phyloP scores from a whole-genome alignment of 2,329 filamentous ascomycete species.

The Botryosphaeria dothidea region DNA sequence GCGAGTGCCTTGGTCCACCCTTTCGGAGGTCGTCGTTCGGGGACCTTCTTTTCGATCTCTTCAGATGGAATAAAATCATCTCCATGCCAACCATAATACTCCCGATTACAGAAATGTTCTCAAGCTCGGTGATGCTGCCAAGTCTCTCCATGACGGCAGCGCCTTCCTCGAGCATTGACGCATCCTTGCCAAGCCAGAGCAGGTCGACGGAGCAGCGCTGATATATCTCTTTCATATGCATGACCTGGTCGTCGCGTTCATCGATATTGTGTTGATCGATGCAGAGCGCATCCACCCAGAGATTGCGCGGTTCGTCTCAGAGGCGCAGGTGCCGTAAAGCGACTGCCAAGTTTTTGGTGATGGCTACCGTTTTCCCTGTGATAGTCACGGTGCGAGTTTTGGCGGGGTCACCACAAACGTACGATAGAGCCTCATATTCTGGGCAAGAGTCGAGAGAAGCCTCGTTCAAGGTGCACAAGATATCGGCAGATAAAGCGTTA shows the following conservation, averaged over 20 bases:
- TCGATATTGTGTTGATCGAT: constrained; percentile 20
- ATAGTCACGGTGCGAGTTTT: constrained; percentile 7
- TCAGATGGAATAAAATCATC: too few species aligned
- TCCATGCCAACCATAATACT: too few species aligned
- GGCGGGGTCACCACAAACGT: constrained; percentile 20
- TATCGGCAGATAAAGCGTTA: not conserved
- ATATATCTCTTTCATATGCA: constrained; percentile 20
- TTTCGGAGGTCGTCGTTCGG: not conserved
- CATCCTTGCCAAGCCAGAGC: constrained; percentile 15
- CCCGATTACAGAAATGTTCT: too few species aligned
- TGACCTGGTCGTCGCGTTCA: constrained; percentile 19
- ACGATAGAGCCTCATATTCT: constrained; percentile 22
- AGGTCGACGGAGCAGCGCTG: constrained; percentile 1
- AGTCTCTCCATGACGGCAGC: constrained; percentile 23
- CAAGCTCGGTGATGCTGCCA: constrained; percentile 22
- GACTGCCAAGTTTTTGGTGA: constrained; percentile 19
- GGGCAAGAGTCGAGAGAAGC: not conserved
- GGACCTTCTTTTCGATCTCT: not conserved
- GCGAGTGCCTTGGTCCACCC: not conserved
- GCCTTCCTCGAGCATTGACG: constrained; percentile 18
- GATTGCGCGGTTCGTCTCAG: constrained; percentile 16
- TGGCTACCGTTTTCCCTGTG: not conserved
- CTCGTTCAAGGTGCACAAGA: not conserved
- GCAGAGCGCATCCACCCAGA: constrained; percentile 24
- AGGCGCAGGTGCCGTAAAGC: constrained; percentile 12